Evolutionary conservation across 805 yeast genomes (phyloP), one percentile per base, ranked within the genome.

Genomic region (Candida hungchunana): DNA sequence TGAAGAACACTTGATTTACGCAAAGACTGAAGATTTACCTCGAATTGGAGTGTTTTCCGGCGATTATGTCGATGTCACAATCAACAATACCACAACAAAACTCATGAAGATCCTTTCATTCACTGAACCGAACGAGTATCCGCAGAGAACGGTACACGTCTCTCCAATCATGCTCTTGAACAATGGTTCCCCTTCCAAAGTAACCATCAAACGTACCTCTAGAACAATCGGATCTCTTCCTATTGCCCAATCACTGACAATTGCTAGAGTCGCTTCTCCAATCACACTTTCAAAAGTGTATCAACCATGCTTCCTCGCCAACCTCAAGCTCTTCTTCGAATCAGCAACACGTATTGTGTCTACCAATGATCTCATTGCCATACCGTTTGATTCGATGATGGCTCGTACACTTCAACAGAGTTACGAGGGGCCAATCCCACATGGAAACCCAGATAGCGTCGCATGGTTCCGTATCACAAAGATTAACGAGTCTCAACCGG

Each of bases 381-480:
- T 93, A 3, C 72, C 84, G 0, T 71, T 90, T 27, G 96, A 90
- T 54, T 67, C 86, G 0, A 53, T 74, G 3, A 54, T 83, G 17
- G 79, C 94, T 0, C 69, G 69, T 43, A 67, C 85, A 4, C 36
- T 52, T 10, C 37, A 42, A 6, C 28, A 19, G 8, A 29, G 30
- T 2, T 37, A 44, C 18, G 50, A 47, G 4, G 41, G 44, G 7
- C 44, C 51, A 5, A 34, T 42, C 6, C 87, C 88, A 0, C 58
- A 63, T 3, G 86, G 85, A 0, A 67, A 67, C 16, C 77, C 84
- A 1, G 86, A 88, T 53, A 65, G 75, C 0, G 71, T 89, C 14
- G 95, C 88, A 0, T 90, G 96, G 96, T 90, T 88, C 59, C 75
- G 74, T 46, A 73, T 90, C 2, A 66, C 74, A 2, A 80, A 73